These are phyloP conservation scores for Zoysia matrella DNA, from an alignment of 202 grass and related monocot species.

Conservation along the genomic window DNA sequence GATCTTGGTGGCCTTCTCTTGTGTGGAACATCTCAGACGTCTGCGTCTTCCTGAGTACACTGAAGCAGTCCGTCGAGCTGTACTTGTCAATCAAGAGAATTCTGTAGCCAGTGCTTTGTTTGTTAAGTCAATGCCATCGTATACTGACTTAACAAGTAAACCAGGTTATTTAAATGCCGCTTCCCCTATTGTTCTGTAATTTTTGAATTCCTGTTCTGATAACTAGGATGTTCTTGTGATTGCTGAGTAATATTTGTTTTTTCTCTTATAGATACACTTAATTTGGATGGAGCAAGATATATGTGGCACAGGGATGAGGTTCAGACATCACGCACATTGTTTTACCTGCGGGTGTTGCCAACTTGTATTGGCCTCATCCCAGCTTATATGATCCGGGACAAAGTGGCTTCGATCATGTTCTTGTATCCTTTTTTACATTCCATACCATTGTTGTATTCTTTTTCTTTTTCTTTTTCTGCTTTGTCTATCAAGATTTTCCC, in stretches of 20 bases:
- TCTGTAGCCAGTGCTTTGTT: slow-evolving; percentile 52
- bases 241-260: slow-evolving; percentile 15
- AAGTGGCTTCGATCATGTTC: slow-evolving; percentile 66
- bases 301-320: slow-evolving; percentile 78
- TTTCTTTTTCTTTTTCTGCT: slow-evolving; percentile 21
- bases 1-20: slow-evolving; percentile 84
- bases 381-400: slow-evolving; percentile 55
- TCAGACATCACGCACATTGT: slow-evolving; percentile 80
- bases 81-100: slow-evolving; percentile 73
- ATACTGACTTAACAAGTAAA: slow-evolving; percentile 72
- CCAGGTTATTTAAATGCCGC: slow-evolving; percentile 52
- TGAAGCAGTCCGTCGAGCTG: slow-evolving; percentile 66
- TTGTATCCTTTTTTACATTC: slow-evolving; percentile 68
- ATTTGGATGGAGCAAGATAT: slow-evolving; percentile 59
- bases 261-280: slow-evolving; percentile 59
- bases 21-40: slow-evolving; percentile 85
- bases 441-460: slow-evolving; percentile 12
- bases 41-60: slow-evolving; percentile 88
- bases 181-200: slow-evolving; percentile 12
- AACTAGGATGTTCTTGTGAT: slow-evolving; percentile 26
- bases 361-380: slow-evolving; percentile 71
- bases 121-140: slow-evolving; percentile 77
- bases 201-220: slow-evolving; percentile 5
- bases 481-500: neutral
- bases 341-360: slow-evolving; percentile 88